These are phyloP conservation scores for Pyrus betulifolia DNA, from an alignment of 306 rosid genomes.

Conservation along the genomic window DNA sequence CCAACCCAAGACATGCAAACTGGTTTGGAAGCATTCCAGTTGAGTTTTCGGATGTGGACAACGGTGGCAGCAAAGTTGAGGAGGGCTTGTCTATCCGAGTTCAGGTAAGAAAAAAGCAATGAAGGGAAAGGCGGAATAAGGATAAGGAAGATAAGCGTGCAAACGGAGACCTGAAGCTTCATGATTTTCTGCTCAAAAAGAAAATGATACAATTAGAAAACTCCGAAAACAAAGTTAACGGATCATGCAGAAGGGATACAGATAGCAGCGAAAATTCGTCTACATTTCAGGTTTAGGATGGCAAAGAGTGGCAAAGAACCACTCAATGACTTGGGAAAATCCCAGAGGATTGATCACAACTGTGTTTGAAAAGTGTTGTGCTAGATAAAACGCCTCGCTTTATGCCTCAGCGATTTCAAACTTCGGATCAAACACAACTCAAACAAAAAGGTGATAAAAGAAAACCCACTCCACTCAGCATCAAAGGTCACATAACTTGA, in stretches of 20 bases:
- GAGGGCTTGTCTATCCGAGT: constrained; percentile 62
- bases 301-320: not conserved
- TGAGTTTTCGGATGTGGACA: constrained; percentile 52
- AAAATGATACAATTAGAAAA: constrained; percentile 24
- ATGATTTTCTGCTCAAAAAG: constrained; percentile 23
- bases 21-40: constrained; percentile 52
- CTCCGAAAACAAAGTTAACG: constrained; percentile 18
- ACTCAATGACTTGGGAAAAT: not conserved
- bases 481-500: not conserved
- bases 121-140: constrained; percentile 10
- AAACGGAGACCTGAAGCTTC: constrained; percentile 38
- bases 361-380: not conserved
- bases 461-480: not conserved
- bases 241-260: not conserved
- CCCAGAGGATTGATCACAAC: not conserved
- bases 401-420: not conserved
- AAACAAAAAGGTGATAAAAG: not conserved
- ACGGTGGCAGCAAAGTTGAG: constrained; percentile 45
- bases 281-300: not conserved
- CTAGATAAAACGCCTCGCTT: not conserved
- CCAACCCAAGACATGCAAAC: constrained; percentile 71
- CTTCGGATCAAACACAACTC: not conserved
- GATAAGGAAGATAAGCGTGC: constrained; percentile 26
- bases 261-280: not conserved
- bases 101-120: constrained; percentile 37